A percentile compares a stretch with the other conserved stretches of the same genome.
Conservation (phyloP, 805 yeast genomes). For the Cyberlindnera veronae region DNA sequence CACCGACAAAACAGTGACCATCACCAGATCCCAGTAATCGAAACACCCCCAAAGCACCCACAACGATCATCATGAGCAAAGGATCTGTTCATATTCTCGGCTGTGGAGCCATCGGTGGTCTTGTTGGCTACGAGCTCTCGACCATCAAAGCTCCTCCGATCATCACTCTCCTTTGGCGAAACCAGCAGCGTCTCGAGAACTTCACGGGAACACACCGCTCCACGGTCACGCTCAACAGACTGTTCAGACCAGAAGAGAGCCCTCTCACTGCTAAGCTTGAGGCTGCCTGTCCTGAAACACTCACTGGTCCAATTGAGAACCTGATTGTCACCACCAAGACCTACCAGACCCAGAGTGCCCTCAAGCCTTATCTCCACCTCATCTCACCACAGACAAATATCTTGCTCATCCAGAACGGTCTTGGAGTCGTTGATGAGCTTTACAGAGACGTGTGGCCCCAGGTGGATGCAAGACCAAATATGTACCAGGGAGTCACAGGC, state of each 20-base stretch:
- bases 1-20: no score
- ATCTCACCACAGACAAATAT: constrained; percentile 55
- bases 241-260: constrained; percentile 20
- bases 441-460: constrained; percentile 53
- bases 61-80: no score
- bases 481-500: constrained; percentile 74
- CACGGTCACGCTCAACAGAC: constrained; percentile 18
- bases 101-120: constrained; percentile 29
- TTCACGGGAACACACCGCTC: constrained; percentile 19
- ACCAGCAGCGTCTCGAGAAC: constrained; percentile 15
- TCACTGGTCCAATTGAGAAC: constrained; percentile 40
- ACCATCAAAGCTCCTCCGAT: constrained; percentile 17
- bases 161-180: constrained; percentile 23
- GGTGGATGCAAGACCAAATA: constrained; percentile 43
- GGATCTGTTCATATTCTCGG: constrained; percentile 24
- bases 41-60: no score
- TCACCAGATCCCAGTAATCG: no score
- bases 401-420: constrained; percentile 81
- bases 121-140: constrained; percentile 25
- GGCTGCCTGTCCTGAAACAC: constrained; percentile 15
- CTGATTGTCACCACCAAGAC: constrained; percentile 80
- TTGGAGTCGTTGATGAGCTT: constrained; percentile 70
- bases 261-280: constrained; percentile 2
- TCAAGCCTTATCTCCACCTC: constrained; percentile 48
- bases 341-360: constrained; percentile 63